These are phyloP conservation scores for Capsella rubella DNA, from an alignment of 441 rosid species.

Conservation along the genomic window DNA sequence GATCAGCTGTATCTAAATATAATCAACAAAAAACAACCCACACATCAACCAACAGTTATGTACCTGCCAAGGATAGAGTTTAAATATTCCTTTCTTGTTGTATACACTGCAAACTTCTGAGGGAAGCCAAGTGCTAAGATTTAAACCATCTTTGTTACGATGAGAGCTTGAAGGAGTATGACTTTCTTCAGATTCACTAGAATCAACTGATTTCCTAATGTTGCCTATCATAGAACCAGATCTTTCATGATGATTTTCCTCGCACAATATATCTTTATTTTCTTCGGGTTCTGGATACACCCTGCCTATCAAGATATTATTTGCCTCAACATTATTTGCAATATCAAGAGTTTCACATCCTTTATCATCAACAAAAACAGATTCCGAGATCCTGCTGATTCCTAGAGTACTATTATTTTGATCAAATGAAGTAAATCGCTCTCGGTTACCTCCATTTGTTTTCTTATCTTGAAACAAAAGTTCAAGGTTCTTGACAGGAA, in stretches of 20 bases:
- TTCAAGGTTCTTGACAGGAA: constrained; percentile 91
- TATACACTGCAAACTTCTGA: constrained; percentile 75
- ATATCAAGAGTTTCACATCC: constrained; percentile 41
- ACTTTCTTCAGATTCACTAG: constrained; percentile 56
- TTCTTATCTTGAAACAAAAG: constrained; percentile 70
- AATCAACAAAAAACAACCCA: constrained; percentile 29
- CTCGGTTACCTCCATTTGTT: constrained; percentile 44
- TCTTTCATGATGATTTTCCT: constrained; percentile 44
- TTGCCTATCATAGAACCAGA: constrained; percentile 47
- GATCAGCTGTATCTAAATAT: constrained; percentile 15
- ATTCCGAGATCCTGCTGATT: constrained; percentile 51
- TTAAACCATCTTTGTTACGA: constrained; percentile 56
- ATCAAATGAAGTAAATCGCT: constrained; percentile 41
- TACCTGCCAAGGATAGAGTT: constrained; percentile 98
- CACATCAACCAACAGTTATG: constrained; percentile 10
- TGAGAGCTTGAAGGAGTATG: constrained; percentile 74
- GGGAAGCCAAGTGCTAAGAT: constrained; percentile 89
- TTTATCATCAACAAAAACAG: constrained; percentile 47
- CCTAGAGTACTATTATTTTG: constrained; percentile 33
- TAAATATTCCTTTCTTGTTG: constrained; percentile 81
- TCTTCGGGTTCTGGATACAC: constrained; percentile 42
- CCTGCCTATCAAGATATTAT: constrained; percentile 47
- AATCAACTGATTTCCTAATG: constrained; percentile 46
- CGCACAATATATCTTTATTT: constrained; percentile 44
- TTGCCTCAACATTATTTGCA: constrained; percentile 40